Base-by-base conservation (phyloP, 768 basidiomycete species). In the Calocera cornea region DNA sequence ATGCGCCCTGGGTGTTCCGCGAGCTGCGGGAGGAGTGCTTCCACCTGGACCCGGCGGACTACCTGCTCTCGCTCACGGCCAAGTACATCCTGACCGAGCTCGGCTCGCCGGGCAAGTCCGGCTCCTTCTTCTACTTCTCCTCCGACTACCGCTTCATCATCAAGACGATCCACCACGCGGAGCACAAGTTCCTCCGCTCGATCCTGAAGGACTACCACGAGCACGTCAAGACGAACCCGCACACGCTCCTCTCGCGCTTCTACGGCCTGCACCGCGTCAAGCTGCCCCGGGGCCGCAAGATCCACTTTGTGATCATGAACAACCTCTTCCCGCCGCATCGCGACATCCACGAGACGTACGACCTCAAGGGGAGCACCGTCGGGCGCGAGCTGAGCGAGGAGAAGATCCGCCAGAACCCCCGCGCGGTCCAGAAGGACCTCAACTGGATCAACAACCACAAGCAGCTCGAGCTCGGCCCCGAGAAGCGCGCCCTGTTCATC, bases 221-320 rank as follows among this genome's bases (percentile, higher is more conserved):
- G 19, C 93, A 98, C 73, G 84, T 98, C 69, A 86, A 86, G 75
- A 81, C 78, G 47, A 97, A 98, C 77, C 97, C 97, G 0, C 94
- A 98, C 74, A 97, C 95, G 0, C 80, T 98, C 1, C 78, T 99
- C 3, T 93, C 90, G 8, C 83, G 97, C 24, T 98, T 99, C 77
- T 99, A 98, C 75, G 97, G 97, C 10, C 82, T 99, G 12, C 97
- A 99, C 74, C 88, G 97, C 67, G 97, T 99, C 68, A 99, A 99
- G 79, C 83, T 99, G 0, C 97, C 97, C 0, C 82, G 84, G 38
- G 97, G 97, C 0, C 80, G 83, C 50, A 99, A 99, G 79, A 99
- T 99, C 65, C 97, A 99, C 76, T 99, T 99, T 74, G 93, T 98
- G 66, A 97, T 99, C 78, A 97, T 98, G 94, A 99, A 98, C 80